phyloP scores from a whole-genome alignment of 2,329 filamentous ascomycete genomes.

The Cytospora leucostoma region DNA sequence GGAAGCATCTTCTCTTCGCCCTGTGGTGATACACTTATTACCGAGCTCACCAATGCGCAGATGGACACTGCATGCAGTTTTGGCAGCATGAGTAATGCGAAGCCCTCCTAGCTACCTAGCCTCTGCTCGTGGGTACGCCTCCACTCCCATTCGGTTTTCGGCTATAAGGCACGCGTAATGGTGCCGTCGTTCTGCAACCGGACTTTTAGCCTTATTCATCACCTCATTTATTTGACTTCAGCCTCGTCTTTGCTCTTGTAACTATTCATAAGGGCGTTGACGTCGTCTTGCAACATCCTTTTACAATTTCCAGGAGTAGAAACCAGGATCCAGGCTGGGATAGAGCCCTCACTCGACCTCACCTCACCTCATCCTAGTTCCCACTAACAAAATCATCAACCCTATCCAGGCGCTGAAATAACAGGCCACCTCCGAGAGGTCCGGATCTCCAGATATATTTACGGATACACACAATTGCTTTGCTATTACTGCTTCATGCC shows the following conservation, averaged over 20 bases:
- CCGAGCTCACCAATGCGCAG: no score
- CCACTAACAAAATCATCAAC: background rate
- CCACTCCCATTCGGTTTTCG: slow-evolving; percentile 18
- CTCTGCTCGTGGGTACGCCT: slow-evolving; percentile 17
- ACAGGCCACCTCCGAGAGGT: background rate
- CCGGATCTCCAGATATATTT: background rate
- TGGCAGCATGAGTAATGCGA: background rate
- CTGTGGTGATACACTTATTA: background rate
- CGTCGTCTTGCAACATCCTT: slow-evolving; percentile 1
- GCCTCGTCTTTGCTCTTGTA: slow-evolving; percentile 6
- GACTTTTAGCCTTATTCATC: slow-evolving; percentile 10
- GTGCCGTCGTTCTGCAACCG: slow-evolving; percentile 1
- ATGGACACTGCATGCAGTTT: background rate
- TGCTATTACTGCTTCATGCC: slow-evolving; percentile 7
- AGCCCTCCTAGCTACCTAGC: background rate
- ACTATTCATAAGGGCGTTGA: background rate
- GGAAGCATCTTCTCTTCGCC: background rate
- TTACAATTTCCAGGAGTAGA: background rate
- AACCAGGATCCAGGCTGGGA: background rate
- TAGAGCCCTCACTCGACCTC: background rate
- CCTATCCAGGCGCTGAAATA: slow-evolving; percentile 2
- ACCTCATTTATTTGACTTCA: slow-evolving; percentile 7
- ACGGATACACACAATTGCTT: background rate
- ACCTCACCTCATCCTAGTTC: background rate
- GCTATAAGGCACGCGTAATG: slow-evolving; percentile 15